Base-by-base conservation (phyloP, 441 rosid genomes). In the Eugenia klotzschiana region DNA sequence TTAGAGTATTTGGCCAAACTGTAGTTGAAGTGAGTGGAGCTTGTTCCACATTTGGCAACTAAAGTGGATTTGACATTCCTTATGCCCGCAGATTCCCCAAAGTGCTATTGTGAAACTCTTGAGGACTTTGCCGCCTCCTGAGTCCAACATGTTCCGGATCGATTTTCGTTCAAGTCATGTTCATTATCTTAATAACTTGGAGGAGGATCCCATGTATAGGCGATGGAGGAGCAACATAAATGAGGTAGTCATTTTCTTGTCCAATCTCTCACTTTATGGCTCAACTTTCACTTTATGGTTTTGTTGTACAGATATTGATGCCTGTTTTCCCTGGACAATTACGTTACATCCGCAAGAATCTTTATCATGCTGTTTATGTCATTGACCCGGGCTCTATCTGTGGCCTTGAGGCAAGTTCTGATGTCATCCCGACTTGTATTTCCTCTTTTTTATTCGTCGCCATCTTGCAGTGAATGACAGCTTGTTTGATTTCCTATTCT, bases 241-340 rank as follows among this genome's bases (percentile, higher is more conserved):
- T 85, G 99, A 96, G 98, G 99, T 96, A 86, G 73, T 57, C 84
- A 83, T 37, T 82, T 80, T 80, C 80, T 84, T 84, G 50, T 50
- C 51, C 33, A 74, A 25, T 84, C 56, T 82, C 69, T 82, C 51
- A 82, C 80, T 81, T 27, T 85, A 50, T 26, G 84, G 84, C 80
- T 53, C 87, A 85, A 51, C 73, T 87, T 83, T 53, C n/a, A 79
- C 51, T 57, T 80, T 84, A 81, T 80, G 84, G 73, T 81, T 72
- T 86, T 86, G 79, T 82, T 80, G 60, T 79, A 87, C 83, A 97
- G 99, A 92, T 98, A 90, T 94, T 96, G 91, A 95, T 95, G 99
- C 99, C 99, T 72, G 98, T 93, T 82, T 98, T 93, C 92, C 98
- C 98, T 82, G 99, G 99, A 79, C 98, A 98, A 91, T 88, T 92